phyloP scores from a whole-genome alignment of 2,329 filamentous ascomycete genomes.

The Sarocladium oryzae region DNA sequence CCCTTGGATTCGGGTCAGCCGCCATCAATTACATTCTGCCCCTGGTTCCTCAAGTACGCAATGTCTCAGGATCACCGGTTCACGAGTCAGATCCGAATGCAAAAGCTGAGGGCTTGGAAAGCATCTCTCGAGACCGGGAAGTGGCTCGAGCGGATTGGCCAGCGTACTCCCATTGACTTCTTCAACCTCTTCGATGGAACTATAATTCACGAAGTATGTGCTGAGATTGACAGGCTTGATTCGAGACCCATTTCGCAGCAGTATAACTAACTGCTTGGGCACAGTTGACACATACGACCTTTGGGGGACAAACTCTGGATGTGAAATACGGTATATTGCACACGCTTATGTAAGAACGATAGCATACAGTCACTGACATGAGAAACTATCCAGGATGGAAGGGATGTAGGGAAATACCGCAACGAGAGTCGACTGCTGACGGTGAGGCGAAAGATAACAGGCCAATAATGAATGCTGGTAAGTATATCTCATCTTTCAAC shows the following conservation, averaged over 20 bases:
- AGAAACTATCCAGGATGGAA: background rate
- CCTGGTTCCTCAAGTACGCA: background rate
- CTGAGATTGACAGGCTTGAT: background rate
- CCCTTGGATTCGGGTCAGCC: background rate
- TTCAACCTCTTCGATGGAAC: background rate
- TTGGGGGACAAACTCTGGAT: background rate
- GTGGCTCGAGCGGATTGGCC: background rate
- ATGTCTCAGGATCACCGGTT: background rate
- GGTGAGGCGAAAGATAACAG: background rate
- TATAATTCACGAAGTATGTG: background rate
- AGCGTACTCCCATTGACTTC: background rate
- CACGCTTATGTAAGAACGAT: background rate
- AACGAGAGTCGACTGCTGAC: background rate
- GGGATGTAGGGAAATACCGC: background rate
- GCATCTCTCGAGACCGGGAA: background rate
- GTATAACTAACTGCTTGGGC: too few relatives aligned
- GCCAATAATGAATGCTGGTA: background rate
- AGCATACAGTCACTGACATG: background rate
- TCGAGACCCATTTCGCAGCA: too few relatives aligned
- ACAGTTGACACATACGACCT: background rate
- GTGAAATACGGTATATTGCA: background rate
- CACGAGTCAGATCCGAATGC: background rate
- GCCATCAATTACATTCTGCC: background rate
- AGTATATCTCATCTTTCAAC: background rate
- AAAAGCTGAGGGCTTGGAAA: background rate